Percentiles rank a stretch among this genome's conserved stretches.
phyloP scores from a whole-genome alignment of 306 rosid species.

The Pyrus bretschneideri region DNA sequence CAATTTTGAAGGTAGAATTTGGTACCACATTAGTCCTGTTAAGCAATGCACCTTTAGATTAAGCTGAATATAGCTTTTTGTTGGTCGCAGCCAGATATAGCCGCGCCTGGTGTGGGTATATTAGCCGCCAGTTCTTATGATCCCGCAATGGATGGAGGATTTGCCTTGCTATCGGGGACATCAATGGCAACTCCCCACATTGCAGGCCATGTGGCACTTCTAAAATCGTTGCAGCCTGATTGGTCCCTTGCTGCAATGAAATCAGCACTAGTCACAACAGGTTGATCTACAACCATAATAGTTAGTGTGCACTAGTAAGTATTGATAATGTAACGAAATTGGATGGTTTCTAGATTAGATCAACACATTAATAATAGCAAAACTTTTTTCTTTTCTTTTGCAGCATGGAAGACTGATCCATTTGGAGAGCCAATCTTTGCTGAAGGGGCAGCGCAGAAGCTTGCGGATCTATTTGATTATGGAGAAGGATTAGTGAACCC shows the following conservation, averaged over 20 bases:
- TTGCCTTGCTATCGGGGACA: constrained; percentile 19
- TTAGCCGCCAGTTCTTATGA: constrained; percentile 21
- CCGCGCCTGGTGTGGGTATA: constrained; percentile 30
- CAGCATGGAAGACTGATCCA: constrained; percentile 42
- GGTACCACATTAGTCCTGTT: background rate
- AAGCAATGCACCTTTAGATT: background rate
- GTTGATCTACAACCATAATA: background rate
- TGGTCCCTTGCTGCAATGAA: constrained; percentile 34
- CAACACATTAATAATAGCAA: background rate
- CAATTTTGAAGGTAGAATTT: constrained; percentile 26
- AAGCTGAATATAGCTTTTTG: background rate
- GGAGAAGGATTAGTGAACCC: constrained; percentile 40
- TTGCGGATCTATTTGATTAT: constrained; percentile 38
- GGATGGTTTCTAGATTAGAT: background rate
- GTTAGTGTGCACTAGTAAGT: background rate
- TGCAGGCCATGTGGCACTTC: constrained; percentile 27
- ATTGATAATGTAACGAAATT: background rate
- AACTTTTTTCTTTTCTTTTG: background rate
- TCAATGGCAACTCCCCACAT: constrained; percentile 34
- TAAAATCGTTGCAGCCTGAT: constrained; percentile 19
- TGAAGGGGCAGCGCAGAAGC: constrained; percentile 28
- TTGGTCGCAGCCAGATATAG: constrained; percentile 25
- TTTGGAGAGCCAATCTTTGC: constrained; percentile 40
- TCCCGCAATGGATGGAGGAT: constrained; percentile 2
- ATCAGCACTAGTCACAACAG: constrained; percentile 31